Base-by-base conservation (phyloP, 345 rosid genomes). In the Populus simonii region DNA sequence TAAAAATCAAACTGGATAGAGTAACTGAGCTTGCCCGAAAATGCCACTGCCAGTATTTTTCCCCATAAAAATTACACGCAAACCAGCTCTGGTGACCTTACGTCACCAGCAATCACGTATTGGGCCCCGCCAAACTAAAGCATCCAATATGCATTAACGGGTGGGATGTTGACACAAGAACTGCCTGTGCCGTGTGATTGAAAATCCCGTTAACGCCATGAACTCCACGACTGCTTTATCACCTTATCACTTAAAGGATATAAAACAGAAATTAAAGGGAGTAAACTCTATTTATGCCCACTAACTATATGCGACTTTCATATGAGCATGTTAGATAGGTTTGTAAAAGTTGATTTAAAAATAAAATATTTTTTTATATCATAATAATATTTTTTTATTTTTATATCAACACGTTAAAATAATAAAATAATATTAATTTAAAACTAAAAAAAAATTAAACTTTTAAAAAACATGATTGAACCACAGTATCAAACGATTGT, bases 161-260 rank as follows among this genome's bases (percentile, higher is more conserved):
- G 15, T 47, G 11, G 4, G 29, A 49, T 33, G 29, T 23, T 17
- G 38, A 45, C 71, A 39, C 12, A 6, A 6, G 20, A 73, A n/a
- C 70, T 13, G 0, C 22, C 31, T 39, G 4, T 3, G 29, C 77
- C 81, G 81, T 67, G 23, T 3, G 77, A 79, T 79, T 41, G 22
- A 7, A 33, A 16, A 38, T 16, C 20, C 63, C 29, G 35, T 23
- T 31, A 11, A n/a, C 7, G 39, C 5, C 8, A 45, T 63, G 63
- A 71, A n/a, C 22, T 71, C 29, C 25, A 38, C 43, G 23, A 2
- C 11, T 55, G 38, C 65, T 6, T 5, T 12, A 62, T 0, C 71
- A 45, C 8, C n/a, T 35, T 0, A 20, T 71, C 47, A 45, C 41
- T 59, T 6, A 55, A 53, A 73, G 13, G 25, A 57, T 16, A 79